A percentile compares a stretch with the other conserved stretches of the same genome.
phyloP scores from a whole-genome alignment of 1,139 yeast genomes.

The Magnusiomyces suaveolens region DNA sequence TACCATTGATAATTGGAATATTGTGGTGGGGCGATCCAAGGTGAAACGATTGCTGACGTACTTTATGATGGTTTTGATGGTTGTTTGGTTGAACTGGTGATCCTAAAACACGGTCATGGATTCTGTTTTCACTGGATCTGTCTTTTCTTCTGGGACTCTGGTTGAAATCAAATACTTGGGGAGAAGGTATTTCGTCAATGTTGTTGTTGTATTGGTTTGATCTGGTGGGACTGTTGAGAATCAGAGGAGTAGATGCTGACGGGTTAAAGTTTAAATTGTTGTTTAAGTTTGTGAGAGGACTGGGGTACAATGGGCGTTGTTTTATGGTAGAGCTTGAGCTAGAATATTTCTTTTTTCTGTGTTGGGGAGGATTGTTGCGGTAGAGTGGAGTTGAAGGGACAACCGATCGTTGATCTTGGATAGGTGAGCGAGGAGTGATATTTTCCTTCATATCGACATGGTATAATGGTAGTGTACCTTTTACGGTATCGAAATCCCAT shows the following conservation, averaged over 20 bases:
- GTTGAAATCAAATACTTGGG: background rate
- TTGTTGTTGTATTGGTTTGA: background rate
- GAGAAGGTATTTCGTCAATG: background rate
- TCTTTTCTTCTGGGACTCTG: background rate
- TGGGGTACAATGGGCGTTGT: background rate
- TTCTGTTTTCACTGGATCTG: background rate
- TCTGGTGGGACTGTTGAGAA: background rate
- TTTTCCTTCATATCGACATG: background rate
- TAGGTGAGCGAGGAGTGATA: background rate
- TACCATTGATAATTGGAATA: too few species aligned
- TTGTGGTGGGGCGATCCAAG: too few species aligned
- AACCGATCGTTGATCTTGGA: background rate
- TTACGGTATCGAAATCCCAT: conserved; percentile 36
- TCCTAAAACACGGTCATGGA: background rate
- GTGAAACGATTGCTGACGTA: background rate
- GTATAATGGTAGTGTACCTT: conserved; percentile 4
- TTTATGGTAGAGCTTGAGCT: background rate
- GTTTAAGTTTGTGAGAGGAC: background rate
- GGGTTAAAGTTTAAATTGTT: background rate
- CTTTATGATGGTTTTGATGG: background rate
- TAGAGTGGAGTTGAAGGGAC: too few species aligned
- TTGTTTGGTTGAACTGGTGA: background rate
- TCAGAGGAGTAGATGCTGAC: background rate
- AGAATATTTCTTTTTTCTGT: background rate
- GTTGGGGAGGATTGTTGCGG: too few species aligned